Percentiles rank a stretch among this genome's conserved stretches.
Evolutionary conservation across 148 eudicot genomes (phyloP).

Genomic region (Rhododendron kiyosumense): DNA sequence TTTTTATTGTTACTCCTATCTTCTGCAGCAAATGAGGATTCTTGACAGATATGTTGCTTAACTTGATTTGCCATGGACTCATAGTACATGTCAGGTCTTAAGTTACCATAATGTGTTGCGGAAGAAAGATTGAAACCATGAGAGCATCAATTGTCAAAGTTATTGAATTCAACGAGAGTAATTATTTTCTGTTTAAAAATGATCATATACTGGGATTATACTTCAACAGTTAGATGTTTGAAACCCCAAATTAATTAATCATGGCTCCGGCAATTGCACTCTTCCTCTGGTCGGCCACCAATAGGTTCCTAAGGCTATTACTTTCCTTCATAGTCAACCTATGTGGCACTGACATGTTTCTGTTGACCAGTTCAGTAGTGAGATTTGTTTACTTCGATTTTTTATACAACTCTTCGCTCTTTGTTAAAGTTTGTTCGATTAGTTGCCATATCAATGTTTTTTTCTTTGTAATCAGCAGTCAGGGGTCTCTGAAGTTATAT

Average conservation of each 20-base stretch:
- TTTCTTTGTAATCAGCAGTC: constrained; percentile 36
- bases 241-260: neutral
- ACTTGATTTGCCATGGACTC: neutral
- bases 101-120: neutral
- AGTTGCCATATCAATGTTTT: neutral
- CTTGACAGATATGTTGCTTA: neutral
- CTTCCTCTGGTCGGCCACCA: neutral
- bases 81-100: neutral
- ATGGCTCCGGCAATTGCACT: neutral
- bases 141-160: neutral
- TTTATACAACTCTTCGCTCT: neutral
- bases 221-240: neutral
- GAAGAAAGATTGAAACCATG: neutral
- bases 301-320: neutral
- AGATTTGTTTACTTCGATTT: neutral
- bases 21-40: neutral
- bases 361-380: neutral
- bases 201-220: neutral
- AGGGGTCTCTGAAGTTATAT: constrained; percentile 87
- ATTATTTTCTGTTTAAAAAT: neutral
- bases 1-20: neutral
- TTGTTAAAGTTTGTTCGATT: neutral
- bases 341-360: neutral
- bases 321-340: neutral
- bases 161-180: neutral